Evolutionary conservation across 176 grass and related monocot species (phyloP).

Genomic region (Carex scoparia): DNA sequence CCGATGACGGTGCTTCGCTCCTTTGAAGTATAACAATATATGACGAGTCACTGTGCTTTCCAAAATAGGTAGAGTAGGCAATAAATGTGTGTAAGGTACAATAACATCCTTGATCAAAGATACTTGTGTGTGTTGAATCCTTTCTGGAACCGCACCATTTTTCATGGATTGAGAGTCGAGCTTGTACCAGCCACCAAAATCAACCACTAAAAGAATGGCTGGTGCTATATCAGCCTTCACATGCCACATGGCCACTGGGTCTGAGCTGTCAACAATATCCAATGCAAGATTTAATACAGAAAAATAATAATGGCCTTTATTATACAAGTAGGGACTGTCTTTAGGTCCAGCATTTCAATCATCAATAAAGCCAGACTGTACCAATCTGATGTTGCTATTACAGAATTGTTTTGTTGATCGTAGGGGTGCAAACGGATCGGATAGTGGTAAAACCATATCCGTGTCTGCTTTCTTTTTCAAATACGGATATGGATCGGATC

Average conservation of each 20-base stretch:
- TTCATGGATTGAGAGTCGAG: conserved; percentile 51
- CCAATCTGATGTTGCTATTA: neutral
- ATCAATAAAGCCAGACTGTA: neutral
- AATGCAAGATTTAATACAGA: conserved; percentile 16
- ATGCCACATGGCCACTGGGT: conserved; percentile 97
- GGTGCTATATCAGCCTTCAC: conserved; percentile 67
- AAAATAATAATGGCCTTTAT: neutral
- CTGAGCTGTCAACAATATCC: conserved; percentile 34
- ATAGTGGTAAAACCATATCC: too few species aligned
- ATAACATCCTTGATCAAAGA: conserved; percentile 94
- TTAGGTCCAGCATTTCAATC: neutral
- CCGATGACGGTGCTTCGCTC: conserved; percentile 88
- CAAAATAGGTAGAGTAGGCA: conserved; percentile 53
- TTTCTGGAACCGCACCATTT: conserved; percentile 36
- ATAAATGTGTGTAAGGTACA: conserved; percentile 90
- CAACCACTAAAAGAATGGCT: conserved; percentile 87
- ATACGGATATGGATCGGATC: too few species aligned
- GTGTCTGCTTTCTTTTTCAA: too few species aligned
- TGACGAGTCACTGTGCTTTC: conserved; percentile 39
- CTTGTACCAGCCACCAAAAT: conserved; percentile 95
- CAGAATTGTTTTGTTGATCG: neutral
- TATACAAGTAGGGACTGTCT: neutral
- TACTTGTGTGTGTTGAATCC: conserved; percentile 80
- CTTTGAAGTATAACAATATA: conserved; percentile 89
- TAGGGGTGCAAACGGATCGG: too few species aligned